These are phyloP conservation scores for Leishmania braziliensis DNA, from an alignment of 208 protist species.

Conservation along the genomic window DNA sequence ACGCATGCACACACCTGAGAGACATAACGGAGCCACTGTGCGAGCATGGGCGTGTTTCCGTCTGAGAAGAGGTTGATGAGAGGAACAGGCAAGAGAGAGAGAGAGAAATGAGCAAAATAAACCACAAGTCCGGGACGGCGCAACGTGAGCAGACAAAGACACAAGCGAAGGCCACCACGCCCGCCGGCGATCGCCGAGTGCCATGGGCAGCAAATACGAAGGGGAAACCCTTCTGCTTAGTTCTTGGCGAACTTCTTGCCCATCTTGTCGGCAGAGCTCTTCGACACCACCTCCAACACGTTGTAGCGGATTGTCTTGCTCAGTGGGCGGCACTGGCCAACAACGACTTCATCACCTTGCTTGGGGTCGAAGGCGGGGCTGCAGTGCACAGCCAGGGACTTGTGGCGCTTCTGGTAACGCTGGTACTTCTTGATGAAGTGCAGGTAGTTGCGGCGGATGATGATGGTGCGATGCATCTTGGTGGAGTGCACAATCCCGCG, in stretches of 20 bases:
- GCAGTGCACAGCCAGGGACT: constrained; percentile 98
- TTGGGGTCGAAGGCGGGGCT: constrained; percentile 98
- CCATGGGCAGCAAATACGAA: neutral
- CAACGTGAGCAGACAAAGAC: neutral
- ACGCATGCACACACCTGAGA: neutral
- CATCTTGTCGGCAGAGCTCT: constrained; percentile 84
- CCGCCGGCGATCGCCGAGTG: neutral
- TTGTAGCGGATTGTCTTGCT: constrained; percentile 99
- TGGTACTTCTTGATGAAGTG: constrained; percentile 99
- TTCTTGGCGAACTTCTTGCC: constrained; percentile 91
- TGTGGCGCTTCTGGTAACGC: constrained; percentile 99
- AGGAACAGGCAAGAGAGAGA: constrained; percentile 1
- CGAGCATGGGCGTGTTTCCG: neutral
- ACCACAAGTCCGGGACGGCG: neutral
- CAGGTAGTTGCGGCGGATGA: constrained; percentile 99
- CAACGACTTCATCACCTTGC: constrained; percentile 98
- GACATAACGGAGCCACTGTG: neutral
- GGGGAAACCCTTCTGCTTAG: constrained; percentile 29
- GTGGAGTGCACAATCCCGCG: constrained; percentile 97
- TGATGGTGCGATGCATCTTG: constrained; percentile 99
- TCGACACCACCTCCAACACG: constrained; percentile 96
- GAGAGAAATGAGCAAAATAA: neutral
- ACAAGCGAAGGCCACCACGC: neutral
- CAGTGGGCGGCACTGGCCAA: constrained; percentile 99
- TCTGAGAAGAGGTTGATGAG: neutral